phyloP scores from a whole-genome alignment of 495 filamentous ascomycete species.

The Penicillium nucicola region DNA sequence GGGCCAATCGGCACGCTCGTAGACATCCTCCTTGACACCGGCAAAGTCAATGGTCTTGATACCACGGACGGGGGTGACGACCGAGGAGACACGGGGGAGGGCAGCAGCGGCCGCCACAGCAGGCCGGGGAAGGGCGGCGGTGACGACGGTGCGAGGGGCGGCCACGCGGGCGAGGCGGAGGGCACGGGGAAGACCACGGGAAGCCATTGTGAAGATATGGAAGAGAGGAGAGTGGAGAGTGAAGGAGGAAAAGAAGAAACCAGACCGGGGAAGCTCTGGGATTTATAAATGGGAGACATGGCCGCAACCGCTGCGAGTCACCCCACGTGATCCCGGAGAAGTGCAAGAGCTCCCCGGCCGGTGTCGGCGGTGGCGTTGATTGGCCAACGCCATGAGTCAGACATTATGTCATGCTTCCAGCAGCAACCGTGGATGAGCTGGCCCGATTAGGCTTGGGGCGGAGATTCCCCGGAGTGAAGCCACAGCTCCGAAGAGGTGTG shows the following conservation, averaged over 20 bases:
- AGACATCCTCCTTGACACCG: slow-evolving; percentile 86
- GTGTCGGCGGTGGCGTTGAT: slow-evolving; percentile 26
- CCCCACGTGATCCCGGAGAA: slow-evolving; percentile 38
- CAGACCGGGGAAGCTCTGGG: slow-evolving; percentile 18
- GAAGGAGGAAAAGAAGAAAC: slow-evolving; percentile 19
- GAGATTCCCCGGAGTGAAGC: too few species aligned
- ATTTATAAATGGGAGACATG: slow-evolving; percentile 17
- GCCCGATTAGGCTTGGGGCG: neutral
- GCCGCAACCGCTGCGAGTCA: slow-evolving; percentile 12
- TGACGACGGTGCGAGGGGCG: slow-evolving; percentile 54
- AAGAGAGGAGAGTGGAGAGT: slow-evolving; percentile 21
- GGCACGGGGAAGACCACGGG: slow-evolving; percentile 76
- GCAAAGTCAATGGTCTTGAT: slow-evolving; percentile 76
- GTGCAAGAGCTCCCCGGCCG: slow-evolving; percentile 35
- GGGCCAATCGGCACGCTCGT: slow-evolving; percentile 97
- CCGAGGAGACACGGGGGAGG: slow-evolving; percentile 48
- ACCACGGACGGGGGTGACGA: slow-evolving; percentile 48
- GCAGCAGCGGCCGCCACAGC: slow-evolving; percentile 36
- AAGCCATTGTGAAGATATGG: slow-evolving; percentile 69
- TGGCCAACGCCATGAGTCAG: neutral
- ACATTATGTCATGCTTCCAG: neutral
- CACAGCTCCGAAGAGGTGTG: too few species aligned
- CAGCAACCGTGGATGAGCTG: neutral
- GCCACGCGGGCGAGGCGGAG: slow-evolving; percentile 71
- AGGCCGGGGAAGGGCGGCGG: slow-evolving; percentile 43